phyloP scores from a whole-genome alignment of 2,329 filamentous ascomycete species.

The Fusarium liriodendri region DNA sequence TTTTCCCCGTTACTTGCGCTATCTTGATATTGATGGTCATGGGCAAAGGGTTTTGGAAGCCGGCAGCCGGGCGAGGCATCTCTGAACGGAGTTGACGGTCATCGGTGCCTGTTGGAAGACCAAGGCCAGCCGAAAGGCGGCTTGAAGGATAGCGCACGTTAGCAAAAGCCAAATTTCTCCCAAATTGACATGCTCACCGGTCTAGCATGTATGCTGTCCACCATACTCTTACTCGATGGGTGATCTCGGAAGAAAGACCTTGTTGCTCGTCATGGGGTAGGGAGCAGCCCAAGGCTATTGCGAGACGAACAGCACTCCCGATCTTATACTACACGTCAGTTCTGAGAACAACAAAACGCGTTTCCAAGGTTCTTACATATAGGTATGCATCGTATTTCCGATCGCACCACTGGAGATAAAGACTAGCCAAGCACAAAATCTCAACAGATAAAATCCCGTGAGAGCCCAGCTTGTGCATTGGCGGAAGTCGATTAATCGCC shows the following conservation, averaged over 20 bases:
- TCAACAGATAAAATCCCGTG: constrained; percentile 44
- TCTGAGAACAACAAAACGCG: too few species aligned
- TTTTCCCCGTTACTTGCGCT: constrained; percentile 42
- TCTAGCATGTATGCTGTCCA: constrained; percentile 48
- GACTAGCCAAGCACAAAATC: constrained; percentile 39
- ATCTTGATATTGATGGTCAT: constrained; percentile 44
- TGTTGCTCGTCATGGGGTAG: constrained; percentile 41
- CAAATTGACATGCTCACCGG: constrained; percentile 4
- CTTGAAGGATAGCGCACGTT: constrained; percentile 8
- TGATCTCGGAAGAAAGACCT: constrained; percentile 41
- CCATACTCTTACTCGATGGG: constrained; percentile 43
- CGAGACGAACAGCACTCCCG: constrained; percentile 42
- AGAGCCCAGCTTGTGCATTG: constrained; percentile 38
- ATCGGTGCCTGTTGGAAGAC: constrained; percentile 42
- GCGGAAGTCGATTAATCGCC: constrained; percentile 41
- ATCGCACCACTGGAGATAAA: constrained; percentile 46
- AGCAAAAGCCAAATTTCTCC: too few species aligned
- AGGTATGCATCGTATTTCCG: constrained; percentile 45
- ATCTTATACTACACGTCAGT: constrained; percentile 18
- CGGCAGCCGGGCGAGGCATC: constrained; percentile 37
- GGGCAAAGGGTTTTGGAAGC: constrained; percentile 41
- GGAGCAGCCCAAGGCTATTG: constrained; percentile 42
- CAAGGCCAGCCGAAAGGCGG: constrained; percentile 43
- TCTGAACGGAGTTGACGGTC: constrained; percentile 44
- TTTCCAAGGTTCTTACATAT: constrained; percentile 26